A percentile compares a stretch with the other conserved stretches of the same genome.
phyloP scores from a whole-genome alignment of 1,284 basidiomycete genomes.

The Ustilago nuda region DNA sequence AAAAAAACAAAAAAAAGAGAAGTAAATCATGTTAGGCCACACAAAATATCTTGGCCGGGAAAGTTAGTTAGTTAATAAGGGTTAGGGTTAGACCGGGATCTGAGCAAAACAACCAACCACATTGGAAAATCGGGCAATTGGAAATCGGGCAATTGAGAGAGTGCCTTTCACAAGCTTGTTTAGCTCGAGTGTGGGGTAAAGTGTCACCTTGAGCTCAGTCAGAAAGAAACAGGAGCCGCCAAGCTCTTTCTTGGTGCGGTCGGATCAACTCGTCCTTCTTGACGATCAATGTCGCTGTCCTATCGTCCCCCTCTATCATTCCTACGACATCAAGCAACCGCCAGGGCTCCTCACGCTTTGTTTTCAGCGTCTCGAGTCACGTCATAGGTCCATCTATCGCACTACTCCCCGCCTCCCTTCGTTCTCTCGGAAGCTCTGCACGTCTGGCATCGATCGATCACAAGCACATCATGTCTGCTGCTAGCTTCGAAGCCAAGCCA shows the following conservation, averaged over 20 bases:
- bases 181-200: background rate
- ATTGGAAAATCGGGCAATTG: too few species aligned
- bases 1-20: background rate
- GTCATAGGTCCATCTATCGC: background rate
- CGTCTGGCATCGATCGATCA: background rate
- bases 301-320: background rate
- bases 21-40: background rate
- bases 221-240: background rate
- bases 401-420: too few species aligned
- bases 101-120: too few species aligned
- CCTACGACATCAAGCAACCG: background rate
- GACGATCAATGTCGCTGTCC: background rate
- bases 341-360: background rate
- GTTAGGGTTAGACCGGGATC: too few species aligned
- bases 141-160: too few species aligned
- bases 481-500: slow-evolving; percentile 18
- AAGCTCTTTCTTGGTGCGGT: background rate
- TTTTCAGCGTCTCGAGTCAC: background rate
- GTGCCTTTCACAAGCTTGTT: background rate
- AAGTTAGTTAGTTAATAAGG: too few species aligned
- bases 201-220: background rate
- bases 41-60: too few species aligned
- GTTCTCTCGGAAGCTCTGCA: background rate
- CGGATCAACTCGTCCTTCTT: background rate
- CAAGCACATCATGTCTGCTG: slow-evolving; percentile 22